A percentile compares a stretch with the other conserved stretches of the same genome.
These are phyloP conservation scores for Sambucus nigra DNA, from an alignment of 129 eudicot genomes.

Conservation along the genomic window DNA sequence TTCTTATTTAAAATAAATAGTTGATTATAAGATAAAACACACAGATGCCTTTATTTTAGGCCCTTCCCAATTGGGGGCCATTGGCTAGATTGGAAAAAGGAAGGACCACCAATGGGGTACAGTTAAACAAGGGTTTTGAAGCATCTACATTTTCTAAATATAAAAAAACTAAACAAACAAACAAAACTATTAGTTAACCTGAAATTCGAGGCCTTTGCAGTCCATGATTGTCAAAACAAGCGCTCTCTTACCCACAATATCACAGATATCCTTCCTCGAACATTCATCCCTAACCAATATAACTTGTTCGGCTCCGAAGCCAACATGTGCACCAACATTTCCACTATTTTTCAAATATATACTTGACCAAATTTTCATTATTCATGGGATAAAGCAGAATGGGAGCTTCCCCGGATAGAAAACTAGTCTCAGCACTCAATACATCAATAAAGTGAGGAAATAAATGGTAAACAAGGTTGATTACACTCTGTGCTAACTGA, in stretches of 20 bases:
- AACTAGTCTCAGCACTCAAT: slow-evolving; percentile 64
- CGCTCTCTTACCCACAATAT: slow-evolving; percentile 44
- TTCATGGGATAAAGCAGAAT: slow-evolving; percentile 46
- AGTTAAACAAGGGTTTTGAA: too few relatives aligned
- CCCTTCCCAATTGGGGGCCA: too few relatives aligned
- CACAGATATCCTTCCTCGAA: slow-evolving; percentile 31
- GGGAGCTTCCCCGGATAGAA: slow-evolving; percentile 64
- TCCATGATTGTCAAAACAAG: slow-evolving; percentile 67
- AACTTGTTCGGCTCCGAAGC: slow-evolving; percentile 80
- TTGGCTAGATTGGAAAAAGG: too few relatives aligned
- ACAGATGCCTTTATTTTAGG: too few relatives aligned
- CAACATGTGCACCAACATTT: slow-evolving; percentile 22
- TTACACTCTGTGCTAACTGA: slow-evolving; percentile 61
- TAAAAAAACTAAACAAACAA: neutral
- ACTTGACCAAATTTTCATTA: slow-evolving; percentile 46
- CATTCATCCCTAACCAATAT: slow-evolving; percentile 60
- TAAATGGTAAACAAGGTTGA: slow-evolving; percentile 47
- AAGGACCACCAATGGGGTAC: too few relatives aligned
- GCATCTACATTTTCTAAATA: neutral
- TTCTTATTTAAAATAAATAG: too few relatives aligned
- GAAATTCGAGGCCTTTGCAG: slow-evolving; percentile 77
- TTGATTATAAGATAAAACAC: too few relatives aligned
- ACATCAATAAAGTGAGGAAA: slow-evolving; percentile 53
- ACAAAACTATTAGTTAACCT: slow-evolving; percentile 25
- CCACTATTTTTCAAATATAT: slow-evolving; percentile 46